Evolutionary conservation across 352 stramenopile species (phyloP).

Genomic region (Pythium grandisporangium): DNA sequence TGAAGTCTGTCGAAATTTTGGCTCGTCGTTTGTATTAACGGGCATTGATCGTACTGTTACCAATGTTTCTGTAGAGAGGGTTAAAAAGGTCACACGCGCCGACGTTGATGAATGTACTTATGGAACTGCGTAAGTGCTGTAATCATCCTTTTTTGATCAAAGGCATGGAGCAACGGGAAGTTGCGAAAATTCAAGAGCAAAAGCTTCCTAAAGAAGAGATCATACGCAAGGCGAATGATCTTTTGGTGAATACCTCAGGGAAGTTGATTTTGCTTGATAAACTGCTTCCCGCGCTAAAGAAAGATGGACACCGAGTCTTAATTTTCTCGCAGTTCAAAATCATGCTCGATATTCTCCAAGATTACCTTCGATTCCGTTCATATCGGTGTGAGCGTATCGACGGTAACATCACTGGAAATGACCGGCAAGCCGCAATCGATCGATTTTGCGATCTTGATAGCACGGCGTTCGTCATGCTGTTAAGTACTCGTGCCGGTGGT

Average conservation of each 20-base stretch:
- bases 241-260: conserved; percentile 92
- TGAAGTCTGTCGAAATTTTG: no score
- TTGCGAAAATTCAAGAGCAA: conserved; percentile 49
- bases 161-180: conserved; percentile 77
- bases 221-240: conserved; percentile 60
- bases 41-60: no score
- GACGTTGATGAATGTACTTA: conserved; percentile 89
- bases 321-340: conserved; percentile 99
- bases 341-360: conserved; percentile 99
- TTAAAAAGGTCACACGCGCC: conserved; percentile 60
- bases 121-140: conserved; percentile 93
- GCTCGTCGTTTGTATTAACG: no score
- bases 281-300: conserved; percentile 93
- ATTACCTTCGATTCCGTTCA: conserved; percentile 90
- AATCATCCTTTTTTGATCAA: conserved; percentile 93
- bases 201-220: conserved; percentile 36
- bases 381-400: conserved; percentile 98
- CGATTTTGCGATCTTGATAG: conserved; percentile 72
- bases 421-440: conserved; percentile 93
- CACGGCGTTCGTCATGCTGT: conserved; percentile 93
- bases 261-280: conserved; percentile 99
- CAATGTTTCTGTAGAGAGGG: conserved; percentile 23
- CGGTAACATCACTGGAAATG: conserved; percentile 95
- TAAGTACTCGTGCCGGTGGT: conserved; percentile 97
- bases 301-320: conserved; percentile 94